Conservation (phyloP, 192 early-diverging fungal species). For the Helicostylum pulchrum region DNA sequence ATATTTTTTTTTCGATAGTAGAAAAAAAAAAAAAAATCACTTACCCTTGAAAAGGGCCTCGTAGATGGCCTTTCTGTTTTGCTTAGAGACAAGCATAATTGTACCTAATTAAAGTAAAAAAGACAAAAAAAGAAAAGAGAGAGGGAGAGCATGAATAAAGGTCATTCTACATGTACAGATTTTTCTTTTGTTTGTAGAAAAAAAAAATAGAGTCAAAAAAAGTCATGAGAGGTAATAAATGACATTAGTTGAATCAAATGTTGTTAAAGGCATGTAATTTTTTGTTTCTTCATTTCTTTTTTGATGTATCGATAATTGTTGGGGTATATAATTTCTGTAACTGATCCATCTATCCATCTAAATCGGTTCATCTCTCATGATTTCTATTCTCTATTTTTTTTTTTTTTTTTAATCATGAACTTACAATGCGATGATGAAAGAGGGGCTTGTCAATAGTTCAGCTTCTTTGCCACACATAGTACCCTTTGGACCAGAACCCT, state of each 20-base stretch:
- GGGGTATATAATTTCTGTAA: too few relatives aligned
- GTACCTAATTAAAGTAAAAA: constrained; percentile 13
- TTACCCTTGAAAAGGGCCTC: constrained; percentile 85
- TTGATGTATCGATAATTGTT: not conserved
- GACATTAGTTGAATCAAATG: not conserved
- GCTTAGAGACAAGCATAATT: constrained; percentile 95
- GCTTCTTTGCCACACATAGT: not conserved
- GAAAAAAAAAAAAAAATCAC: not conserved
- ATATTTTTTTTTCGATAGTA: too few relatives aligned
- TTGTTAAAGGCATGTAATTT: not conserved
- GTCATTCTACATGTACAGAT: too few relatives aligned
- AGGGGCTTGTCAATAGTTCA: constrained; percentile 18
- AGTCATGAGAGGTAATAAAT: too few relatives aligned
- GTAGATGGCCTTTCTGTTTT: constrained; percentile 97
- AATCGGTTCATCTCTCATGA: too few relatives aligned
- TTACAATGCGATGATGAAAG: constrained; percentile 19
- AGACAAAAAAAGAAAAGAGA: too few relatives aligned
- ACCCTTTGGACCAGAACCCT: not conserved
- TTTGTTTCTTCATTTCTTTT: not conserved
- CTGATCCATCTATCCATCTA: not conserved
- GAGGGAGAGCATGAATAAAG: not conserved
- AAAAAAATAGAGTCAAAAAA: not conserved
- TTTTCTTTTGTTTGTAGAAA: not conserved
- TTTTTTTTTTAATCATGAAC: not conserved
- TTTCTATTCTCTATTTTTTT: not conserved